A percentile compares a stretch with the other conserved stretches of the same genome.
Evolutionary conservation across 73 alveolate species (phyloP).

Genomic region (Blepharisma stoltei): DNA sequence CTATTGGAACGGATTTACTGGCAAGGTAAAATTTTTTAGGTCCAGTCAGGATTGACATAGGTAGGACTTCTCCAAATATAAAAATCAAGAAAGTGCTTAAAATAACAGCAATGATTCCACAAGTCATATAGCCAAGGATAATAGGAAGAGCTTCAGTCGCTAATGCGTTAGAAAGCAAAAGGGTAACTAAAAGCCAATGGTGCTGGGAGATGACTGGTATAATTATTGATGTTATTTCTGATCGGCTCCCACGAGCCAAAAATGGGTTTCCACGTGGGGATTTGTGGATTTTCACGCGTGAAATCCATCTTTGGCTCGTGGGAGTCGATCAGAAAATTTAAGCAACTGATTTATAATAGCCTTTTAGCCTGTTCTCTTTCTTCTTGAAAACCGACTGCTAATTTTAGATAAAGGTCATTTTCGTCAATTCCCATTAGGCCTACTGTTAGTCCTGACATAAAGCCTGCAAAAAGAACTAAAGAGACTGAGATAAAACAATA

Average conservation of each 20-base stretch:
- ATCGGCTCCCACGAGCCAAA: no score
- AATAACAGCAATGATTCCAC: slow-evolving; percentile 81
- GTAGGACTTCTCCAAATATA: slow-evolving; percentile 93
- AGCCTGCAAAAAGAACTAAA: slow-evolving; percentile 15
- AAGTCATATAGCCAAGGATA: slow-evolving; percentile 81
- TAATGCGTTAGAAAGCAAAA: slow-evolving; percentile 85
- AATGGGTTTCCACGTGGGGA: no score
- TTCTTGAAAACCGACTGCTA: background rate
- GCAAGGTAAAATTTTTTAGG: slow-evolving; percentile 87
- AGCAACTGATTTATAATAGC: no score
- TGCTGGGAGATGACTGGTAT: slow-evolving; percentile 56
- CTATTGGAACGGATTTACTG: slow-evolving; percentile 79
- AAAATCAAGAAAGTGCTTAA: slow-evolving; percentile 84
- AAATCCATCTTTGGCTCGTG: no score
- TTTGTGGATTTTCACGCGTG: no score
- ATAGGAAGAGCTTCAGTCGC: slow-evolving; percentile 96
- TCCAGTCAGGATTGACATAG: slow-evolving; percentile 95
- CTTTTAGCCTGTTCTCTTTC: slow-evolving; percentile 1
- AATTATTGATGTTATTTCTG: no score
- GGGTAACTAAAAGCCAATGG: slow-evolving; percentile 88
- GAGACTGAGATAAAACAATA: background rate
- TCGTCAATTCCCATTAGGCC: slow-evolving; percentile 19
- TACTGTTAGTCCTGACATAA: slow-evolving; percentile 28
- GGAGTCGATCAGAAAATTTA: no score
- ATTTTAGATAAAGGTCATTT: background rate